Evolutionary conservation across 1,284 basidiomycete genomes (phyloP).

Genomic region (Cryptococcus sp.): DNA sequence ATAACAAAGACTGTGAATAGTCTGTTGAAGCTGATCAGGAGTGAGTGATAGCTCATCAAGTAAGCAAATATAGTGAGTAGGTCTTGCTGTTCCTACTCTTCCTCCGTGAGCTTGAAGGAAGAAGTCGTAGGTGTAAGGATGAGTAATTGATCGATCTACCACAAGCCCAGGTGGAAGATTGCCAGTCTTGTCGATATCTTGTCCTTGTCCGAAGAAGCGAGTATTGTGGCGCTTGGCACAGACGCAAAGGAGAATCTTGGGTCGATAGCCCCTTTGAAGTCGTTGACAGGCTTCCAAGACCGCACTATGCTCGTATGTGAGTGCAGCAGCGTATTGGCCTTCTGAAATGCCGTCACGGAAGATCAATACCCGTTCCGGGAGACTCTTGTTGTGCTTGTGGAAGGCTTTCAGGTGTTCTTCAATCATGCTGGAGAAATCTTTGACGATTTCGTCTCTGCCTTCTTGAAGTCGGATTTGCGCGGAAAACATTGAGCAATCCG

Average conservation of each 20-base stretch:
- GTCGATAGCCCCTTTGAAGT: conserved; percentile 29
- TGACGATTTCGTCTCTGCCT: conserved; percentile 40
- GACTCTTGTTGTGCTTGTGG: conserved; percentile 29
- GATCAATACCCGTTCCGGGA: conserved; percentile 45
- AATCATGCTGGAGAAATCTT: conserved; percentile 31
- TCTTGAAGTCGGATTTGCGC: conserved; percentile 48
- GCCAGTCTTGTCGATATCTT: conserved; percentile 42
- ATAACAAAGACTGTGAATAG: conserved; percentile 46
- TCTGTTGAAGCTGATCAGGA: conserved; percentile 39
- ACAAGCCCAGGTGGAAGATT: conserved; percentile 47
- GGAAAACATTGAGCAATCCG: conserved; percentile 41
- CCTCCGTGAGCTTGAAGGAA: conserved; percentile 44
- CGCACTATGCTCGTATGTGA: conserved; percentile 44
- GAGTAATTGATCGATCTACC: conserved; percentile 46
- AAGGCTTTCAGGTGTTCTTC: conserved; percentile 30
- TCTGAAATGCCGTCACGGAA: conserved; percentile 53
- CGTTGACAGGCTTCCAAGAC: conserved; percentile 28
- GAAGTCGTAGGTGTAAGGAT: conserved; percentile 47
- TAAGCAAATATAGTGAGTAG: conserved; percentile 47
- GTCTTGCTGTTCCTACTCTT: conserved; percentile 45
- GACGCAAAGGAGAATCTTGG: conserved; percentile 45
- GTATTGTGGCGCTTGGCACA: conserved; percentile 49
- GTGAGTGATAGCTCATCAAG: conserved; percentile 34
- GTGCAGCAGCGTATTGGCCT: conserved; percentile 52
- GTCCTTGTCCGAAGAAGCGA: conserved; percentile 44